Conservation (phyloP, 495 filamentous ascomycete genomes). For the Xylaria acuta region DNA sequence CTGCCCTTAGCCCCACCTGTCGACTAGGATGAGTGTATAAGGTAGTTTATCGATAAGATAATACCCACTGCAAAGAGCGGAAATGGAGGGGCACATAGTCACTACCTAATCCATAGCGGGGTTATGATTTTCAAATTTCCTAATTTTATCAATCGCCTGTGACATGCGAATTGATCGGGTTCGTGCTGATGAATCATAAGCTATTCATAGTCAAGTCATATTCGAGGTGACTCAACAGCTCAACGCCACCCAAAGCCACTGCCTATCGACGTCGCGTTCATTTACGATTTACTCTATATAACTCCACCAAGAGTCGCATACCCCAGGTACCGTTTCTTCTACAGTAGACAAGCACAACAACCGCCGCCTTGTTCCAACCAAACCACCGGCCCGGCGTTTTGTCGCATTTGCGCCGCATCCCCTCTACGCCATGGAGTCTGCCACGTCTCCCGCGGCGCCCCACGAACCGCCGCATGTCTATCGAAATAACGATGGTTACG, state of each 20-base stretch:
- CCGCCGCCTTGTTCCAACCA: neutral
- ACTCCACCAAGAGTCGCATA: neutral
- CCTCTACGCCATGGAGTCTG: slow-evolving; percentile 31
- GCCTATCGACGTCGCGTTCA: neutral
- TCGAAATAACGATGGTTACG: slow-evolving; percentile 40
- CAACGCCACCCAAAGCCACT: neutral
- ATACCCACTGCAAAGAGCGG: neutral
- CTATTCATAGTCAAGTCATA: slow-evolving; percentile 12
- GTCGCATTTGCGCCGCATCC: neutral
- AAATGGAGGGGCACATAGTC: slow-evolving; percentile 9
- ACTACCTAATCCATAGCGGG: neutral
- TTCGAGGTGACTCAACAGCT: slow-evolving; percentile 1
- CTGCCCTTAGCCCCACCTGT: neutral
- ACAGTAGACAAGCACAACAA: neutral
- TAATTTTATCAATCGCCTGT: neutral
- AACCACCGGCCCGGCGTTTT: neutral
- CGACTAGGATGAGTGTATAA: neutral
- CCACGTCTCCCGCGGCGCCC: slow-evolving; percentile 51
- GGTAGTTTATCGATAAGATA: slow-evolving; percentile 10
- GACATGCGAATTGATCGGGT: neutral
- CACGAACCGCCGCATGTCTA: slow-evolving; percentile 40
- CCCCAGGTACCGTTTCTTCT: neutral
- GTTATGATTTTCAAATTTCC: neutral
- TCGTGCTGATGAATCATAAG: slow-evolving; percentile 11
- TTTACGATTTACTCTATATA: neutral